Base-by-base conservation (phyloP, 1,139 yeast species). In the Geotrichum reessii region DNA sequence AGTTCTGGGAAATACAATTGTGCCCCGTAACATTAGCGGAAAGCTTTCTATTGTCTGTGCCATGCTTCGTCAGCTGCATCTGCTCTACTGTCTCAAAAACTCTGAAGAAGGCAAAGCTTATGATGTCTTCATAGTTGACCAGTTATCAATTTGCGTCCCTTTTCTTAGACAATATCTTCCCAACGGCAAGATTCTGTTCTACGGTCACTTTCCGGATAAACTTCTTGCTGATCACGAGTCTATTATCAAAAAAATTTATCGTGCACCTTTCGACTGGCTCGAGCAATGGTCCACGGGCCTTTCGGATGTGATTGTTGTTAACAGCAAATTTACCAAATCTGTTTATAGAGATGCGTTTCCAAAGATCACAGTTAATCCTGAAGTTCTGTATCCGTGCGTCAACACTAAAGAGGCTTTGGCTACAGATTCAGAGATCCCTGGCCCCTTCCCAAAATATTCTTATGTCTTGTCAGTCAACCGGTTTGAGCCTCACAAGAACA, bases 141-240 rank as follows among this genome's bases (percentile, higher is more conserved):
- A 93, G 71, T 78, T 93, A 58, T 85, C 97, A 1, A 85, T 90
- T 63, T 85, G 96, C 64, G 77, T 93, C 2, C 99, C 99, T 3
- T 66, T 92, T 27, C 66, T 93, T 42, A 82, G 84, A 58, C 59
- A 79, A 27, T 54, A 58, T 57, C 52, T 68, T 62, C 65, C 76
- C 71, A 61, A 77, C 57, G 70, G 81, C 3, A 76, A 79, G 58
- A 78, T 88, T 4, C 72, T 93, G 56, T 93, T 93, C 70, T 93
- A 93, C 72, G 92, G 99, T 67, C 99, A 93, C 74, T 93, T 93
- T 72, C 99, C 99, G 0, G 99, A 93, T 72, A 88, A 88, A 69
- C 76, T 87, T 53, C 74, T 93, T 55, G 85, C 97, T 0, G 76
- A 78, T 27, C 84, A 86, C 55, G 75, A 78, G 0, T 77, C 86